Conservation (phyloP, 352 stramenopile genomes). For the Phytophthora rubi region DNA sequence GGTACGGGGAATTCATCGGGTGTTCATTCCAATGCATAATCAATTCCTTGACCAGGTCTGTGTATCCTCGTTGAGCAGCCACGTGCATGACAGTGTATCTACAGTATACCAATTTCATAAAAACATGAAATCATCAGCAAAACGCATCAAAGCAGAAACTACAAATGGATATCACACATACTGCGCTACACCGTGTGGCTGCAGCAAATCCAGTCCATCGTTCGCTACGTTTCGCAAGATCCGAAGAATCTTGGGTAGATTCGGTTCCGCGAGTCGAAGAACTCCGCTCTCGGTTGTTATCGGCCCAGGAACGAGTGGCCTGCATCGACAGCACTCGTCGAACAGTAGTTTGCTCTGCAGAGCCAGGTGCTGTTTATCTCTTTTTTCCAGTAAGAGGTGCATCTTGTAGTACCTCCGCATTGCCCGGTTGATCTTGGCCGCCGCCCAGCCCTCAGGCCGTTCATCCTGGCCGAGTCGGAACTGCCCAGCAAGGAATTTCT, state of each 20-base stretch:
- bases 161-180: constrained; percentile 21
- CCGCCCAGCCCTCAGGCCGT: constrained; percentile 64
- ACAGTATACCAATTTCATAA: neutral
- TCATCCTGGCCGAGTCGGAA: constrained; percentile 38
- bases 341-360: constrained; percentile 76
- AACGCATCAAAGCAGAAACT: neutral
- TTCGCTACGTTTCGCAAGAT: constrained; percentile 69
- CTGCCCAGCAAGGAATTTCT: constrained; percentile 49
- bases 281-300: constrained; percentile 63
- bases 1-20: constrained; percentile 65
- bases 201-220: constrained; percentile 60
- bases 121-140: neutral
- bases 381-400: constrained; percentile 47
- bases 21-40: constrained; percentile 63
- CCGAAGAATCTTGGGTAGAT: constrained; percentile 66
- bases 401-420: constrained; percentile 67
- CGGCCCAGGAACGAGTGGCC: constrained; percentile 57
- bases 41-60: constrained; percentile 63
- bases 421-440: constrained; percentile 55
- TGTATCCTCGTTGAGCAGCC: constrained; percentile 76
- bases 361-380: constrained; percentile 52
- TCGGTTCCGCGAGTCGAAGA: constrained; percentile 66
- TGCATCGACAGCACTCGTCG: constrained; percentile 78
- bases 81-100: constrained; percentile 66
- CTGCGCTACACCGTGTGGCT: constrained; percentile 69